A percentile compares a stretch with the other conserved stretches of the same genome.
Evolutionary conservation across 169 alveolate species (phyloP).

Genomic region (Cryptosporidium sp.): DNA sequence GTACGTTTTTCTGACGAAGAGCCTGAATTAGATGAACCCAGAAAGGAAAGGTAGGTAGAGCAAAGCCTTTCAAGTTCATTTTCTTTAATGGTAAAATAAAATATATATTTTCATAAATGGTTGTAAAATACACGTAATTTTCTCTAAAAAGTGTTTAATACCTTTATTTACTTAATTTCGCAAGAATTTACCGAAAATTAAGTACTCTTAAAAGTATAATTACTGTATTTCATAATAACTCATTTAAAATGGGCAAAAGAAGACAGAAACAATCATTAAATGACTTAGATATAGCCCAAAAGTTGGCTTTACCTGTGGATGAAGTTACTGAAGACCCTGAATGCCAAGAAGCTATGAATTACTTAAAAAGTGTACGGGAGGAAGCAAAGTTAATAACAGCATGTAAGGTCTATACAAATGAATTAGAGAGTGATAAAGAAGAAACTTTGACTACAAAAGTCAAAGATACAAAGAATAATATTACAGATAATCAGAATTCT

Average conservation of each 20-base stretch:
- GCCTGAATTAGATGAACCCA: slow-evolving; percentile 10
- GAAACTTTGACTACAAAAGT: background rate
- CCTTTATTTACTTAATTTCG: too few relatives aligned
- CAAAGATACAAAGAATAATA: too few relatives aligned
- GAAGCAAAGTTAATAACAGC: slow-evolving; percentile 14
- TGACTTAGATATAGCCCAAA: background rate
- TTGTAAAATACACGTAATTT: background rate
- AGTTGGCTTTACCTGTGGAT: slow-evolving; percentile 11
- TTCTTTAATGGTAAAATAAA: background rate
- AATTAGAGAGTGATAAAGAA: background rate
- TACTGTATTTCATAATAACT: background rate
- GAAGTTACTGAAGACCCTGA: slow-evolving; percentile 8
- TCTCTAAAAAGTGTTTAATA: background rate
- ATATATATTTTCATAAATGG: background rate
- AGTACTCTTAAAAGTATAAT: background rate
- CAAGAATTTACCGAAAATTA: too few relatives aligned
- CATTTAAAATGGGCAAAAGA: background rate
- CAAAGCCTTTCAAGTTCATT: background rate
- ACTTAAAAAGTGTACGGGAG: slow-evolving; percentile 42
- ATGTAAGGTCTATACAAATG: background rate
- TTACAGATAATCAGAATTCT: background rate
- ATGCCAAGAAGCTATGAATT: slow-evolving; percentile 44
- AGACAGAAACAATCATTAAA: background rate
- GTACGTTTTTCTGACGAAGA: slow-evolving; percentile 5
- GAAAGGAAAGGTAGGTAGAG: slow-evolving; percentile 21